Percentiles rank a stretch among this genome's conserved stretches.
phyloP scores from a whole-genome alignment of 805 yeast species.

The Teunomyces stri region DNA sequence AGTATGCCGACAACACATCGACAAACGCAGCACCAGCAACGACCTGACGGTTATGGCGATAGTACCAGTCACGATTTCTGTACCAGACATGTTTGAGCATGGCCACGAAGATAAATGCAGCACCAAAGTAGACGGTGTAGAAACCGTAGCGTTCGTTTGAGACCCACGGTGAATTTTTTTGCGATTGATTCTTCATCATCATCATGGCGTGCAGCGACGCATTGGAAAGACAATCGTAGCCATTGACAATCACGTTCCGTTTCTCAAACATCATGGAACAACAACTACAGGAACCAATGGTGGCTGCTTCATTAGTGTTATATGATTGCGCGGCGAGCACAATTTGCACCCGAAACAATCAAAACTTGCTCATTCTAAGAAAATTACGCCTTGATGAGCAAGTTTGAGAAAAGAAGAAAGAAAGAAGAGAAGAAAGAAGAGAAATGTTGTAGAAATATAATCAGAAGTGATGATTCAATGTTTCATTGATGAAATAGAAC shows the following conservation, averaged over 20 bases:
- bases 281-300: no score
- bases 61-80: slow-evolving; percentile 20
- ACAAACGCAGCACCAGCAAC: slow-evolving; percentile 15
- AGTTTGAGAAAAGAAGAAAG: not conserved
- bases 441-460: no score
- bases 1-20: slow-evolving; percentile 32
- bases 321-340: not conserved
- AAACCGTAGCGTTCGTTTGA: slow-evolving; percentile 32
- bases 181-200: slow-evolving; percentile 22
- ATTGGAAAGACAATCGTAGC: slow-evolving; percentile 40
- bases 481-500: no score
- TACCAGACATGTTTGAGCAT: slow-evolving; percentile 33
- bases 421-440: not conserved
- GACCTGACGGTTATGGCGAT: slow-evolving; percentile 10
- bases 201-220: slow-evolving; percentile 19
- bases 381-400: no score
- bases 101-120: slow-evolving; percentile 33
- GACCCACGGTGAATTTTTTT: slow-evolving; percentile 27
- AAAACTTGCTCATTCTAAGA: slow-evolving; percentile 1
- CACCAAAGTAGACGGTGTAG: slow-evolving; percentile 40
- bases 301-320: not conserved
- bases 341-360: slow-evolving; percentile 3
- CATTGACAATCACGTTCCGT: slow-evolving; percentile 25
- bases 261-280: slow-evolving; percentile 5
- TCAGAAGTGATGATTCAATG: no score